phyloP scores from a whole-genome alignment of 306 rosid genomes.

The Gynostemma pentaphyllum region DNA sequence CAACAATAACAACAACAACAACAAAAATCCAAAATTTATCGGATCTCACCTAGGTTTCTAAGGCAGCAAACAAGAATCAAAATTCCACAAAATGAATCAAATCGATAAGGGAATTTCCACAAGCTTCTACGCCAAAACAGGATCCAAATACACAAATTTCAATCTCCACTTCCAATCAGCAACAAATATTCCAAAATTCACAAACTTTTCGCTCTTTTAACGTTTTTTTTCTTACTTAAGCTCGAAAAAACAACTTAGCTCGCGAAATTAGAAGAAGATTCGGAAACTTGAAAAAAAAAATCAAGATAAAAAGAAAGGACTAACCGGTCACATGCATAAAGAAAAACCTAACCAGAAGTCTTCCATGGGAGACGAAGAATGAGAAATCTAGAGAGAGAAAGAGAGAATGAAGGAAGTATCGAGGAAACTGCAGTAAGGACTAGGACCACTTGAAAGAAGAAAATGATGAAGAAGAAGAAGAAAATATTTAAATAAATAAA shows the following conservation, averaged over 20 bases:
- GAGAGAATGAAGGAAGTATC: conserved; percentile 15
- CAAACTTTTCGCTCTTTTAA: neutral
- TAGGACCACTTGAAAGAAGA: conserved; percentile 39
- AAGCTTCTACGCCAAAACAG: neutral
- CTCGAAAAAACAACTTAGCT: neutral
- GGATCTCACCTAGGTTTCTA: neutral
- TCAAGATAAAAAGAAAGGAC: conserved; percentile 2
- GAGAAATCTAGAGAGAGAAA: conserved; percentile 3
- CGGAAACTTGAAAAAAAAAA: conserved; percentile 1
- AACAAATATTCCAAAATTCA: neutral
- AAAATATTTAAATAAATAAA: too few species aligned
- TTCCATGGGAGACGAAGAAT: conserved; percentile 13
- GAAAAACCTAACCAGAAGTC: conserved; percentile 12
- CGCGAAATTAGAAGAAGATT: neutral
- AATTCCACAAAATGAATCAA: neutral
- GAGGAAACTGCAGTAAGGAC: conserved; percentile 33
- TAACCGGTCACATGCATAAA: conserved; percentile 13
- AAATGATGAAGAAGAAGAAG: conserved; percentile 12
- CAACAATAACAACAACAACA: neutral
- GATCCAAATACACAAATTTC: conserved; percentile 2
- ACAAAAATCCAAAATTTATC: neutral
- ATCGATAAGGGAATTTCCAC: neutral
- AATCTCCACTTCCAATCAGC: neutral
- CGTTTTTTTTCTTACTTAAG: neutral
- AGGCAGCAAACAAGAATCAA: neutral